Base-by-base conservation (phyloP, 1,139 yeast genomes). In the Candida sanyaensis region DNA sequence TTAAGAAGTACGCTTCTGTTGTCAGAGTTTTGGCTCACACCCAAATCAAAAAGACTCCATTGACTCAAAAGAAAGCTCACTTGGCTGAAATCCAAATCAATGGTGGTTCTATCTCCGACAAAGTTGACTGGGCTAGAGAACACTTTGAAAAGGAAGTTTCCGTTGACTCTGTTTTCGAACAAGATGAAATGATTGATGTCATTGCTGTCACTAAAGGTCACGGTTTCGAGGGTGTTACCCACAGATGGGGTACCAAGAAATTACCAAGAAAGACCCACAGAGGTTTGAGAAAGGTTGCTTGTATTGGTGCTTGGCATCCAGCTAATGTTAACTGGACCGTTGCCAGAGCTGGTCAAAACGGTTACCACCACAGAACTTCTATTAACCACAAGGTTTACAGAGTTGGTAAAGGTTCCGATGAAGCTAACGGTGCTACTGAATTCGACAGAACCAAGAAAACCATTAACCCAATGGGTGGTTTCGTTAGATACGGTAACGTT, bases 251-350 rank as follows among this genome's bases (percentile, higher is more conserved):
- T 77, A 93, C 99, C 87, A 95, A 92, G 93, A 91, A 88, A 86
- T 84, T 93, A 69, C 99, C 99, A 81, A 91, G 99, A 86, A 93
- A 93, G 96, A 93, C 99, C 77, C 99, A 93, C 82, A 91, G 98
- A 88, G 99, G 99, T 93, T 86, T 92, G 77, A 91, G 99, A 87
- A 95, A 95, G 91, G 99, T 93, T 80, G 99, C 99, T 75, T 93
- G 99, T 91, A 95, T 93, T 73, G 99, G 99, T 87, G 97, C 99
- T 75, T 93, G 99, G 99, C 99, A 93, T 84, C 99, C 99, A 80
- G 88, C 97, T 81, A 96, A 93, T 84, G 99, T 93, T 74, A 83
- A 86, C 81, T 93, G 96, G 96, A 88, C 98, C 73, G 99, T 93
- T 80, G 98, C 99, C 70, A 91, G 99, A 83, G 97, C 99, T 69